Percentiles rank a stretch among this genome's conserved stretches.
These are phyloP conservation scores for Fusarium miscanthi DNA, from an alignment of 2,329 filamentous ascomycete species.

Conservation along the genomic window DNA sequence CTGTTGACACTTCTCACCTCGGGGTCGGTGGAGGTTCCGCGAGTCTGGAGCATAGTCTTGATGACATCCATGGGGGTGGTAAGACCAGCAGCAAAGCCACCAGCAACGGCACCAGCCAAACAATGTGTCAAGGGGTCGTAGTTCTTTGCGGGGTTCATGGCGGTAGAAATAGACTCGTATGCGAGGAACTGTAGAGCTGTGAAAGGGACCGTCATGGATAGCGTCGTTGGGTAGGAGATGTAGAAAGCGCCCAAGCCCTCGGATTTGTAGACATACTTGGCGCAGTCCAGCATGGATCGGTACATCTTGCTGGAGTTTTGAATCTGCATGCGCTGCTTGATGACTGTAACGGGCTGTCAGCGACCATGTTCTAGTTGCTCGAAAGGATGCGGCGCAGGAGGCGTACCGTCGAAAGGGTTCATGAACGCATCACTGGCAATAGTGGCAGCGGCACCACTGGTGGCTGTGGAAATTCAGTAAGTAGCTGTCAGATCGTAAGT, in stretches of 20 bases:
- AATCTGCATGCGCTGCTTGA: constrained; percentile 99
- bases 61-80: constrained; percentile 98
- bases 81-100: constrained; percentile 90
- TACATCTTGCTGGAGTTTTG: constrained; percentile 91
- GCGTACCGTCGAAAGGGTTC: constrained; percentile 97
- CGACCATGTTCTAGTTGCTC: not conserved
- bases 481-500: not conserved
- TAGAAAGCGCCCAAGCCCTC: constrained; percentile 96
- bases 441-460: constrained; percentile 92
- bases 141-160: constrained; percentile 85
- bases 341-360: constrained; percentile 69
- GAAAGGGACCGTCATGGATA: constrained; percentile 99
- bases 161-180: constrained; percentile 95
- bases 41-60: constrained; percentile 95
- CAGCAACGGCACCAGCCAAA: constrained; percentile 88
- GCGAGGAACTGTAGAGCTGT: constrained; percentile 97
- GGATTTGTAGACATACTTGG: constrained; percentile 83
- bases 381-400: constrained; percentile 47
- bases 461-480: constrained; percentile 65
- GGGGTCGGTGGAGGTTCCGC: constrained; percentile 82
- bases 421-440: constrained; percentile 98
- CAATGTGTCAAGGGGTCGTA: constrained; percentile 97
- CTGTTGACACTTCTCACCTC: constrained; percentile 89
- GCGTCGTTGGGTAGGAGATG: constrained; percentile 96
- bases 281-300: constrained; percentile 87